Evolutionary conservation across 352 stramenopile species (phyloP).

Genomic region (Phytopythium vexans): DNA sequence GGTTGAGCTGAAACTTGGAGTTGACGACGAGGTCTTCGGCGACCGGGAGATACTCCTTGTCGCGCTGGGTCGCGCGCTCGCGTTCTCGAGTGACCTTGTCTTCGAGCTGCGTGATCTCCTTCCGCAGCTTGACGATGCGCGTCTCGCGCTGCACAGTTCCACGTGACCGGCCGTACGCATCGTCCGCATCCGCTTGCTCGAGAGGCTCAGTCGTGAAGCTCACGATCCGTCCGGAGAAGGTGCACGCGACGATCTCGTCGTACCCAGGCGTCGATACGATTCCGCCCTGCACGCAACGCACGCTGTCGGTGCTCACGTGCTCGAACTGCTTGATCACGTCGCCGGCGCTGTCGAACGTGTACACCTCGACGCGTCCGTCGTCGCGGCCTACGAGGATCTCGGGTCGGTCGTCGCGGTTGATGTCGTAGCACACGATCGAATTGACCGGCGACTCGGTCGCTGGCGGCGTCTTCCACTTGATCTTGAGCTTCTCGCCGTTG

Average conservation of each 20-base stretch:
- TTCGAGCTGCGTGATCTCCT: conserved; percentile 64
- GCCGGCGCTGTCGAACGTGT: conserved; percentile 45
- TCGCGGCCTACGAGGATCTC: conserved; percentile 80
- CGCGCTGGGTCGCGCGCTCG: conserved; percentile 31
- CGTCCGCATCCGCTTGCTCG: conserved; percentile 65
- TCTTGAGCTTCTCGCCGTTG: conserved; percentile 75
- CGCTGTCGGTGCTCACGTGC: conserved; percentile 64
- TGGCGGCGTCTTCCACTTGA: conserved; percentile 56
- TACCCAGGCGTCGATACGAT: conserved; percentile 67
- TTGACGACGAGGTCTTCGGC: conserved; percentile 79
- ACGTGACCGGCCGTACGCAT: conserved; percentile 73
- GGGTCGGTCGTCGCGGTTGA: conserved; percentile 74
- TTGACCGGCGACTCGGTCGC: conserved; percentile 49
- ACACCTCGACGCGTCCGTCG: conserved; percentile 79
- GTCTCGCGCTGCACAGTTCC: conserved; percentile 74
- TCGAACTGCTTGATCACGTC: conserved; percentile 67
- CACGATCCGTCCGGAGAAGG: conserved; percentile 75
- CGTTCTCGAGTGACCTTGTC: conserved; percentile 69
- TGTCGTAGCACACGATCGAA: conserved; percentile 72
- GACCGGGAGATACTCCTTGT: conserved; percentile 67
- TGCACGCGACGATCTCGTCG: conserved; percentile 73
- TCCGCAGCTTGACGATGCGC: conserved; percentile 77
- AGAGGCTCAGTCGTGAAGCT: conserved; percentile 84
- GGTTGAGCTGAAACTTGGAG: conserved; percentile 75
- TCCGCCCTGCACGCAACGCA: conserved; percentile 70